These are phyloP conservation scores for Neurospora sp. DNA, from an alignment of 495 filamentous ascomycete genomes.

Conservation along the genomic window DNA sequence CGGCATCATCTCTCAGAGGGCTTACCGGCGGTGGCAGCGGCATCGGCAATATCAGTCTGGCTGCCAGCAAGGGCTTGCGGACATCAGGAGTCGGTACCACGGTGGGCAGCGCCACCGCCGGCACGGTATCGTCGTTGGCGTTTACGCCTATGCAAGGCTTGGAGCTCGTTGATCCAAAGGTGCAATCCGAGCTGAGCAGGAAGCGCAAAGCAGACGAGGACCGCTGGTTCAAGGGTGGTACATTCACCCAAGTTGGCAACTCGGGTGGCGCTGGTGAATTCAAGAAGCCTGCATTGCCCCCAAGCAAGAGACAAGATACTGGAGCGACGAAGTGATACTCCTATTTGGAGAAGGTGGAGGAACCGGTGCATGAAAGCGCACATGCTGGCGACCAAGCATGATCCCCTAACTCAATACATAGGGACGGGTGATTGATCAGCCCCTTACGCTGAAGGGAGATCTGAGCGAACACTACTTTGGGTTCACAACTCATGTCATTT, in stretches of 20 bases:
- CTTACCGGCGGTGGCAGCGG: slow-evolving; percentile 48
- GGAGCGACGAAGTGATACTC: slow-evolving; percentile 34
- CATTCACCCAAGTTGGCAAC: slow-evolving; percentile 81
- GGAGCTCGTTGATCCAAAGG: slow-evolving; percentile 92
- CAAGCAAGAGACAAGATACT: slow-evolving; percentile 48
- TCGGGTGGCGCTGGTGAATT: slow-evolving; percentile 22
- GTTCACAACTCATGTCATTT: background rate
- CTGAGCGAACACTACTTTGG: too few species aligned
- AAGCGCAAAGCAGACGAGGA: slow-evolving; percentile 93
- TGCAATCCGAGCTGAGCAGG: slow-evolving; percentile 66
- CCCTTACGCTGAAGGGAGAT: background rate
- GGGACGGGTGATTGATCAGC: background rate
- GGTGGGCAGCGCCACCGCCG: slow-evolving; percentile 40
- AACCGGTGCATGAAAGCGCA: background rate
- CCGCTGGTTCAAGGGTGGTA: slow-evolving; percentile 90
- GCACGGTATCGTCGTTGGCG: slow-evolving; percentile 79
- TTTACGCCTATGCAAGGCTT: slow-evolving; percentile 93
- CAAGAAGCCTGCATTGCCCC: slow-evolving; percentile 53
- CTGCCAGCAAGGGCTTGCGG: slow-evolving; percentile 58
- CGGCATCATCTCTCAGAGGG: slow-evolving; percentile 67
- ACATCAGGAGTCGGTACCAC: slow-evolving; percentile 66
- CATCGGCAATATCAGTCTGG: slow-evolving; percentile 54
- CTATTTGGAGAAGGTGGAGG: background rate
- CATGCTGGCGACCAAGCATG: background rate
- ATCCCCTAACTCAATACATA: background rate